These are phyloP conservation scores for Eucommia ulmoides DNA, from an alignment of 257 asterid species.

Conservation along the genomic window DNA sequence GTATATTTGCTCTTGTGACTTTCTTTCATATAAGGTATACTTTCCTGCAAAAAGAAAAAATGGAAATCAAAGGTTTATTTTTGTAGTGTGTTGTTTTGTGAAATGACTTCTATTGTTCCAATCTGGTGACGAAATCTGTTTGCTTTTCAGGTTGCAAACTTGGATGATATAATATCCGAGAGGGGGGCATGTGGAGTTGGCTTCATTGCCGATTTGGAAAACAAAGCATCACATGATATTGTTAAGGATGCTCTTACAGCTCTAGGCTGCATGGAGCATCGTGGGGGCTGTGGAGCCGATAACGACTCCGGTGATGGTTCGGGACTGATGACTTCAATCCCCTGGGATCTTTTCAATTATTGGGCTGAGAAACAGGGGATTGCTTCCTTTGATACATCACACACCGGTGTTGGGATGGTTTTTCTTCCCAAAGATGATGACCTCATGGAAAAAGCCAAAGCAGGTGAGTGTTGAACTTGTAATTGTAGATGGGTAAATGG, in stretches of 20 bases:
- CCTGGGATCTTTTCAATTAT: constrained; percentile 80
- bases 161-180: constrained; percentile 82
- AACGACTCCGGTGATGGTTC: constrained; percentile 99
- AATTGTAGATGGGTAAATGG: not conserved
- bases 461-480: constrained; percentile 33
- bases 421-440: constrained; percentile 79
- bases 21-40: too few species aligned
- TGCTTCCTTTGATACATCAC: constrained; percentile 53
- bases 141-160: constrained; percentile 67
- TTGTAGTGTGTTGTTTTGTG: too few species aligned
- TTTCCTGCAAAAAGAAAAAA: too few species aligned
- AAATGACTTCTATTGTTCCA: too few species aligned
- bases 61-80: too few species aligned
- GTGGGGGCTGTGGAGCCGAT: constrained; percentile 99
- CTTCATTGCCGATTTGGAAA: constrained; percentile 87
- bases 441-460: constrained; percentile 54
- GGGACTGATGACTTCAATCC: constrained; percentile 91
- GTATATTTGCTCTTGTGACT: too few species aligned
- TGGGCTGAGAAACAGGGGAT: constrained; percentile 89
- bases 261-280: constrained; percentile 99
- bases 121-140: too few species aligned
- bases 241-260: constrained; percentile 91
- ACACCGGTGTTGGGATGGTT: constrained; percentile 92
- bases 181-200: constrained; percentile 99
- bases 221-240: constrained; percentile 61